Conservation (phyloP, 371 early-diverging fungal species). For the Mortierella sp. region DNA sequence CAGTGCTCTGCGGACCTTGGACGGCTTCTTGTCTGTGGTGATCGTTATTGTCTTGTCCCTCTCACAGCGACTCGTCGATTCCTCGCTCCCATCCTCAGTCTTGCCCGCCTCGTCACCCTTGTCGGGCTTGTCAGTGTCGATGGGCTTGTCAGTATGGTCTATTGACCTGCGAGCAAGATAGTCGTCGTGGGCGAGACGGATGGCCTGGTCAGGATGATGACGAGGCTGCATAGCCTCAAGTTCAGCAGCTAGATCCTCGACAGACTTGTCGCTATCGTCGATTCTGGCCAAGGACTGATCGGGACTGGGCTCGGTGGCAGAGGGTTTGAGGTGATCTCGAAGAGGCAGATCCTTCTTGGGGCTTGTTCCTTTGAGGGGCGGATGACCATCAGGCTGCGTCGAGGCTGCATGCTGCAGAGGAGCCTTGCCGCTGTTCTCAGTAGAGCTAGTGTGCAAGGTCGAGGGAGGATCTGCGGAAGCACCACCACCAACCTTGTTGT, state of each 20-base stretch:
- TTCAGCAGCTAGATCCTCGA: constrained; percentile 19
- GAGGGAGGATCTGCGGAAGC: neutral
- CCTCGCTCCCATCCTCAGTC: neutral
- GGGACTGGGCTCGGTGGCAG: constrained; percentile 20
- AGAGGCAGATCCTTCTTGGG: neutral
- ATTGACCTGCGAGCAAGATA: neutral
- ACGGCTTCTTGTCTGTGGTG: neutral
- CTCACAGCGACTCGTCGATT: neutral
- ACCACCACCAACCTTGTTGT: neutral
- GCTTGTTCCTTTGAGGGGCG: neutral
- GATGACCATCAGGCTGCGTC: neutral
- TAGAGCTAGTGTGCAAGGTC: neutral
- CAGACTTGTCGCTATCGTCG: constrained; percentile 10
- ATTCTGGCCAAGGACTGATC: constrained; percentile 8
- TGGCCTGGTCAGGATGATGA: neutral
- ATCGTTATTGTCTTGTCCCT: neutral
- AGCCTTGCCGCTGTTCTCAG: too few species aligned
- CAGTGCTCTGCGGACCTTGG: constrained; percentile 14
- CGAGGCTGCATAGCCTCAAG: constrained; percentile 24
- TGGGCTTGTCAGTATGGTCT: neutral
- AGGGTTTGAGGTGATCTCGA: neutral
- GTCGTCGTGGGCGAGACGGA: neutral
- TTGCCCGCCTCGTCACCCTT: too few species aligned
- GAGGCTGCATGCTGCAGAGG: neutral
- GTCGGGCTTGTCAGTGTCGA: neutral